phyloP scores from a whole-genome alignment of 495 filamentous ascomycete species.

The Evansstolkia leycettana region DNA sequence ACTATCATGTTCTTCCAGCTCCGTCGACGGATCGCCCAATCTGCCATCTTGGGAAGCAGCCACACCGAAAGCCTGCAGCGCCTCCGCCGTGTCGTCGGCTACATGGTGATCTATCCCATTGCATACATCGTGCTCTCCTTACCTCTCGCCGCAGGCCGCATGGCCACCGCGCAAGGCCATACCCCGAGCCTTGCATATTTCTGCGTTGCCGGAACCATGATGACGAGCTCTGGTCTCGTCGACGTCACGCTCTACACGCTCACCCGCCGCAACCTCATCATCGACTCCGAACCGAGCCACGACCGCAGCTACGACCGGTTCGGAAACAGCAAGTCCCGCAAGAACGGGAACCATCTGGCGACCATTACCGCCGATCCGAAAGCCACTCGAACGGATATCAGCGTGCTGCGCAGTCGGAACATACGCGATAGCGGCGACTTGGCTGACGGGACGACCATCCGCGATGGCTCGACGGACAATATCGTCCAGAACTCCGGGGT shows the following conservation, averaged over 20 bases:
- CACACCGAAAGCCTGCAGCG: constrained; percentile 26
- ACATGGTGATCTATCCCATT: constrained; percentile 67
- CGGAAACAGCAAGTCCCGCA: constrained; percentile 17
- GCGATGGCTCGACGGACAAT: constrained; percentile 28
- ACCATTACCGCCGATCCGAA: constrained; percentile 25
- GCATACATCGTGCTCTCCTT: constrained; percentile 62
- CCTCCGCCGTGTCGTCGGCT: constrained; percentile 39
- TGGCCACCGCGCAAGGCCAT: constrained; percentile 47
- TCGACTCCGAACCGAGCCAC: constrained; percentile 29
- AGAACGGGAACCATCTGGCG: constrained; percentile 17
- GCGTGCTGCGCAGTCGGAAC: constrained; percentile 11
- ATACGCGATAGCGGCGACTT: constrained; percentile 10
- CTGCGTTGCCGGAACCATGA: constrained; percentile 57
- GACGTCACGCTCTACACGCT: constrained; percentile 62
- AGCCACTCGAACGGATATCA: constrained; percentile 11
- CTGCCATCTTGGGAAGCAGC: constrained; percentile 24
- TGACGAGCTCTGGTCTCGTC: constrained; percentile 61
- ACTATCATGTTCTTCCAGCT: constrained; percentile 50
- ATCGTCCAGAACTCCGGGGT: constrained; percentile 18
- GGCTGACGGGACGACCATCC: constrained; percentile 5
- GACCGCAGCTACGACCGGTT: constrained; percentile 27
- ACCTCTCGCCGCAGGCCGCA: constrained; percentile 57
- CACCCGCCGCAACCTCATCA: constrained; percentile 42
- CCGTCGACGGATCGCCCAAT: constrained; percentile 31
- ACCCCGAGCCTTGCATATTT: constrained; percentile 46